Evolutionary conservation across 148 eudicot genomes (phyloP).

Genomic region (Arctostaphylos glauca): DNA sequence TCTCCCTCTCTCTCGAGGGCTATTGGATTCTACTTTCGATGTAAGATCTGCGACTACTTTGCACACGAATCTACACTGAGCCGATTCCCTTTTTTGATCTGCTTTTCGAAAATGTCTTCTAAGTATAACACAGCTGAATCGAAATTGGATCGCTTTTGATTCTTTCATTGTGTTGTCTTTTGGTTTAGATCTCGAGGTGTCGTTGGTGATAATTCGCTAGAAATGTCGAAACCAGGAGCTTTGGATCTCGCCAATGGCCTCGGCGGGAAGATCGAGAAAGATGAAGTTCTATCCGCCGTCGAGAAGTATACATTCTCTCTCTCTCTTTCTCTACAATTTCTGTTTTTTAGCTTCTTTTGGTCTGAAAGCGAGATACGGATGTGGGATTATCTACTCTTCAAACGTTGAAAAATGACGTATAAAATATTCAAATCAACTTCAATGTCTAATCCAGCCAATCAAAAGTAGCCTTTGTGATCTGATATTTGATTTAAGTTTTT

Average conservation of each 20-base stretch:
- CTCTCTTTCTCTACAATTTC: constrained; percentile 3
- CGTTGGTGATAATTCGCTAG: background rate
- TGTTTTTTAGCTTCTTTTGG: background rate
- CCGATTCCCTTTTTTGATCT: background rate
- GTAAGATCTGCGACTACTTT: background rate
- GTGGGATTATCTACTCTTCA: background rate
- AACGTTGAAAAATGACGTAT: background rate
- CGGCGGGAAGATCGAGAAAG: constrained; percentile 85
- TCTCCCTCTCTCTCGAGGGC: background rate
- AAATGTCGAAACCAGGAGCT: constrained; percentile 86
- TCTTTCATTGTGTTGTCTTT: background rate
- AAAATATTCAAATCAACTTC: background rate
- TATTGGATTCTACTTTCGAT: background rate
- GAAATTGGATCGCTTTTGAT: background rate
- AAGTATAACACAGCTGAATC: background rate
- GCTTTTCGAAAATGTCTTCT: background rate
- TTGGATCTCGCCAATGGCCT: constrained; percentile 86
- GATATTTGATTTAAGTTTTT: too few species aligned
- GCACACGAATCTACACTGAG: background rate
- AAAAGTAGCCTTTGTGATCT: background rate
- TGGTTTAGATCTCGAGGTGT: background rate
- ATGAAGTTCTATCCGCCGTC: constrained; percentile 74
- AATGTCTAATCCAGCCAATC: background rate
- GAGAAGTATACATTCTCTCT: constrained; percentile 46
- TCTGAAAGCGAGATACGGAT: background rate